Evolutionary conservation across 2,329 filamentous ascomycete genomes (phyloP).

Genomic region (Ilyonectria destructans): DNA sequence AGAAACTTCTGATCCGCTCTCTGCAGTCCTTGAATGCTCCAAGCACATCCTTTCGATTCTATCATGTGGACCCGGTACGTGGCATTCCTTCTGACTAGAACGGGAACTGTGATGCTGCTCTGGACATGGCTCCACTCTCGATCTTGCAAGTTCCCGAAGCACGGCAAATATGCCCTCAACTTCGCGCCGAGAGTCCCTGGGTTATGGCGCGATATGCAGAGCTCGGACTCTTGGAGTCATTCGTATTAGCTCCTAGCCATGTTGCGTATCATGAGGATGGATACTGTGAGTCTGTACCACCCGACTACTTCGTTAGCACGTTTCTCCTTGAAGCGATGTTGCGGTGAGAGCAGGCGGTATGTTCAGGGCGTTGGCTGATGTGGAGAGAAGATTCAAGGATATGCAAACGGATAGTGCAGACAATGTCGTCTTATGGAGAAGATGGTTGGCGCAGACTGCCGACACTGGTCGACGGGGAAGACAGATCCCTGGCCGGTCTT

Average conservation of each 20-base stretch:
- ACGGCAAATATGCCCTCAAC: slow-evolving; percentile 9
- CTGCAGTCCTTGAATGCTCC: slow-evolving; percentile 14
- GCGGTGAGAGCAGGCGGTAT: slow-evolving; percentile 8
- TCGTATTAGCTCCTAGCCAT: not conserved
- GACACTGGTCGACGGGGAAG: slow-evolving; percentile 38
- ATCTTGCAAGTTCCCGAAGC: slow-evolving; percentile 15
- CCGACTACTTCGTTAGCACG: not conserved
- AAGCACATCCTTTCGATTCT: not conserved
- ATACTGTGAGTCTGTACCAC: slow-evolving; percentile 25
- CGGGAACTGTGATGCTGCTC: slow-evolving; percentile 1
- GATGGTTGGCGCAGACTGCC: slow-evolving; percentile 30
- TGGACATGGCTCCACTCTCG: slow-evolving; percentile 11
- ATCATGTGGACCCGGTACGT: not conserved
- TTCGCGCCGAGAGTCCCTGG: slow-evolving; percentile 2
- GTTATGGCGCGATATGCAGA: slow-evolving; percentile 1
- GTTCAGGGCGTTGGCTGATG: slow-evolving; percentile 14
- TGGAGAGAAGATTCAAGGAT: slow-evolving; percentile 7
- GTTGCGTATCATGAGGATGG: slow-evolving; percentile 8
- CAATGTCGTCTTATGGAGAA: slow-evolving; percentile 33
- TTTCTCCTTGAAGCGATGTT: slow-evolving; percentile 11
- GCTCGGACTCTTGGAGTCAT: slow-evolving; percentile 4
- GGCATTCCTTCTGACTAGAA: not conserved
- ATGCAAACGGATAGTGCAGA: slow-evolving; percentile 14
- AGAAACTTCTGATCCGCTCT: not conserved
- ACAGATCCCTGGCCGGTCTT: slow-evolving; percentile 42